Conservation (phyloP, 768 basidiomycete genomes). For the Xerocomus potaroensis region DNA sequence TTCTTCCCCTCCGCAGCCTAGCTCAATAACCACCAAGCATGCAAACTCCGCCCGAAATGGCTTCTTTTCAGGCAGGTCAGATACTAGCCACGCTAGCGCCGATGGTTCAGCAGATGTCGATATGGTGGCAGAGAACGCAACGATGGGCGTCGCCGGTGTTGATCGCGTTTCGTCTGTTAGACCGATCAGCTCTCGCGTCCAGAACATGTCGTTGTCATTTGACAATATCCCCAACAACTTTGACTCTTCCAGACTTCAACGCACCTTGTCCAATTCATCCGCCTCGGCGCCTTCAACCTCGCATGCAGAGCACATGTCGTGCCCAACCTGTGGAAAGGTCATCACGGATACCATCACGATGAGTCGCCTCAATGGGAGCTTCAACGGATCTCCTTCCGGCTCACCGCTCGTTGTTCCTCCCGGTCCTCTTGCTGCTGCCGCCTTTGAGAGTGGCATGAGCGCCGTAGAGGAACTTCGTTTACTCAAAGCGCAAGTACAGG, state of each 20-base stretch:
- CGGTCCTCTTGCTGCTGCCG: conserved; percentile 53
- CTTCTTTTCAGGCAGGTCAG: conserved; percentile 25
- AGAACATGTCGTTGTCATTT: conserved; percentile 49
- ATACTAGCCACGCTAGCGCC: conserved; percentile 10
- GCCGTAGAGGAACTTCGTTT: conserved; percentile 75
- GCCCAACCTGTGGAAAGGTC: conserved; percentile 53
- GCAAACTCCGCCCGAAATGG: conserved; percentile 8
- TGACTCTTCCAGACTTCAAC: conserved; percentile 33
- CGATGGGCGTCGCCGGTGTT: conserved; percentile 24
- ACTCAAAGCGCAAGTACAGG: conserved; percentile 80
- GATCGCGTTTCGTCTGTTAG: conserved; percentile 18
- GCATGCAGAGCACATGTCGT: conserved; percentile 38
- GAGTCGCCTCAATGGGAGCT: conserved; percentile 22
- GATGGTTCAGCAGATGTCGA: conserved; percentile 25
- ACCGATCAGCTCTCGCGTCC: conserved; percentile 28
- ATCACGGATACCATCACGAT: conserved; percentile 44
- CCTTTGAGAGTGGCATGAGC: conserved; percentile 57
- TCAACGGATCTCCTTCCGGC: conserved; percentile 27
- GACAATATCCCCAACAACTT: conserved; percentile 42
- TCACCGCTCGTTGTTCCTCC: conserved; percentile 47
- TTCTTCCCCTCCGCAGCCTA: conserved; percentile 24
- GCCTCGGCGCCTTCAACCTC: conserved; percentile 45
- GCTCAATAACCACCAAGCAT: conserved; percentile 16
- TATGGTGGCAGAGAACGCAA: conserved; percentile 25
- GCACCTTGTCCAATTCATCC: conserved; percentile 30